A percentile compares a stretch with the other conserved stretches of the same genome.
Evolutionary conservation across 2,329 filamentous ascomycete species (phyloP).

Genomic region (Proliferodiscus dingleyae): DNA sequence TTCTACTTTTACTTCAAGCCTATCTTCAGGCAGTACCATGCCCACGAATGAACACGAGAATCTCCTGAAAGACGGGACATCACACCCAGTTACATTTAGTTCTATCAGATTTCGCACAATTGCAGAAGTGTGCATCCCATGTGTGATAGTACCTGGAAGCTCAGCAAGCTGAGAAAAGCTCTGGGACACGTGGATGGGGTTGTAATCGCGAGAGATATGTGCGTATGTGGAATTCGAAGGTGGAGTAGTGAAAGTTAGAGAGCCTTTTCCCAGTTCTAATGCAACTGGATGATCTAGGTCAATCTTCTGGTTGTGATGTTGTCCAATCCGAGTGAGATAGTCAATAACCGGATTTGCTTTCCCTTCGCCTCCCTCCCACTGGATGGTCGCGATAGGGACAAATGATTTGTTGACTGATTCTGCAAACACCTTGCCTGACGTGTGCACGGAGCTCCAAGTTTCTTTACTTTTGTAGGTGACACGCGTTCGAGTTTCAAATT

Average conservation of each 20-base stretch:
- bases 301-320: constrained; percentile 90
- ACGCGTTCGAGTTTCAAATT: constrained; percentile 90
- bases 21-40: constrained; percentile 97
- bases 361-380: constrained; percentile 86
- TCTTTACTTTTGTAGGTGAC: constrained; percentile 92
- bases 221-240: constrained; percentile 99
- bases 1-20: constrained; percentile 90
- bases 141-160: constrained; percentile 93
- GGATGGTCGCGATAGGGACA: constrained; percentile 93
- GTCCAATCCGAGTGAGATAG: constrained; percentile 87
- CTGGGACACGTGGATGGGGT: constrained; percentile 96
- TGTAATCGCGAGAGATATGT: constrained; percentile 95
- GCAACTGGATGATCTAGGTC: constrained; percentile 98
- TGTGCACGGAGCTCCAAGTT: constrained; percentile 87
- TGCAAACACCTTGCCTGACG: constrained; percentile 83
- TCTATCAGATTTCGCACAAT: constrained; percentile 93
- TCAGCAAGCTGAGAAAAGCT: constrained; percentile 96
- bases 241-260: constrained; percentile 82
- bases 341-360: constrained; percentile 96
- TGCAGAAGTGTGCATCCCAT: constrained; percentile 99
- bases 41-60: constrained; percentile 95
- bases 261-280: constrained; percentile 85
- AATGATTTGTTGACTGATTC: constrained; percentile 98
- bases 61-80: constrained; percentile 92
- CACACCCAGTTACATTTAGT: constrained; percentile 98